Conservation (phyloP, 2,329 filamentous ascomycete species). For the Calonectria multiphialidica region DNA sequence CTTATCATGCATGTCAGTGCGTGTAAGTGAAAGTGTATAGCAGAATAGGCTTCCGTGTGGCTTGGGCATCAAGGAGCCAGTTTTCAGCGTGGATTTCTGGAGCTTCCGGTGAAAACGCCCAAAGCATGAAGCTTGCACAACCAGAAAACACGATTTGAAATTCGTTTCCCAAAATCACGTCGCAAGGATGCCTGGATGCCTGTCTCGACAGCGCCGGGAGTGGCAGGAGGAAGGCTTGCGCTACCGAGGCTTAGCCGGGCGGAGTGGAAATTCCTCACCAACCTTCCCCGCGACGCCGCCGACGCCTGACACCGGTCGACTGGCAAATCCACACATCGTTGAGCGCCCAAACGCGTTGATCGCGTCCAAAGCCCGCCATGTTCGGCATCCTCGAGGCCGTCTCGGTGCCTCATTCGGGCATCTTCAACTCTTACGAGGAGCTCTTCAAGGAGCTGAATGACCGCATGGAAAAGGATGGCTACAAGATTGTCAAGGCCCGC, state of each 20-base stretch:
- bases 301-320: constrained; percentile 45
- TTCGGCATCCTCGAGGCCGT: constrained; percentile 58
- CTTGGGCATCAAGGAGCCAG: not conserved
- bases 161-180: not conserved
- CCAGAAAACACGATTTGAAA: not conserved
- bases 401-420: constrained; percentile 50
- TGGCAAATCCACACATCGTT: constrained; percentile 45
- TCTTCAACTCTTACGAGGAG: constrained; percentile 56
- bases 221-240: not conserved
- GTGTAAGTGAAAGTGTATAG: constrained; percentile 2
- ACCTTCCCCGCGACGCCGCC: constrained; percentile 31
- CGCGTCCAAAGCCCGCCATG: constrained; percentile 48
- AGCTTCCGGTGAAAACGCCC: not conserved
- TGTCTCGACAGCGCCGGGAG: not conserved
- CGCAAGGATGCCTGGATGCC: not conserved
- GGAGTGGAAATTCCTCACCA: constrained; percentile 37
- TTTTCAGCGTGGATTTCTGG: not conserved
- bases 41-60: not conserved
- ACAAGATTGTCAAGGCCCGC: constrained; percentile 59
- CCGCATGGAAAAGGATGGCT: constrained; percentile 58
- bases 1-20: not conserved
- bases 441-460: constrained; percentile 55
- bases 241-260: constrained; percentile 40
- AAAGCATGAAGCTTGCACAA: not conserved
- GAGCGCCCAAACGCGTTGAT: constrained; percentile 42